A percentile compares a stretch with the other conserved stretches of the same genome.
phyloP scores from a whole-genome alignment of 208 protist species.

The Naegleria lovaniensis region DNA sequence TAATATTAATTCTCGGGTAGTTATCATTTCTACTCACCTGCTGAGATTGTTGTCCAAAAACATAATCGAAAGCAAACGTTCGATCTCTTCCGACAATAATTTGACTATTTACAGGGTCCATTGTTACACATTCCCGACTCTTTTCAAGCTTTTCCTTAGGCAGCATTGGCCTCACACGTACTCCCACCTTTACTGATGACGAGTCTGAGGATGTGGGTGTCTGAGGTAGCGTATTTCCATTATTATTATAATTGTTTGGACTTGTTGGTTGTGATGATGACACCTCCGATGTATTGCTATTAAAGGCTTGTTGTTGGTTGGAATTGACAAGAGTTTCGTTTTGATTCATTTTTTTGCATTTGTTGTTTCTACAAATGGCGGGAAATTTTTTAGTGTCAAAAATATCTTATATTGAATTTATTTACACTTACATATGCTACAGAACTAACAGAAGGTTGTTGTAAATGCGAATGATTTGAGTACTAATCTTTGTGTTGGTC shows the following conservation, averaged over 20 bases:
- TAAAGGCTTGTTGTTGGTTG: background rate
- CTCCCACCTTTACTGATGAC: constrained; percentile 52
- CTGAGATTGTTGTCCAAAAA: constrained; percentile 60
- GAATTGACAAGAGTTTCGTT: background rate
- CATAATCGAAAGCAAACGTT: constrained; percentile 77
- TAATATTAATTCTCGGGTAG: no score
- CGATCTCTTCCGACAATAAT: constrained; percentile 68
- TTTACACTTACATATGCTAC: no score
- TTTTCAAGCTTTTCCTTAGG: constrained; percentile 55
- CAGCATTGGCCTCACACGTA: constrained; percentile 75
- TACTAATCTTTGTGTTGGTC: background rate
- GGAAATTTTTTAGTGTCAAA: no score
- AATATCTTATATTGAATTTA: no score
- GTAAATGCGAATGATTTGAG: background rate
- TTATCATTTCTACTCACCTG: constrained; percentile 33
- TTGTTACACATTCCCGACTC: constrained; percentile 32
- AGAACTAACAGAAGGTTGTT: no score
- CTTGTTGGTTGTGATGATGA: background rate
- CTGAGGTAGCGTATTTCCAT: background rate
- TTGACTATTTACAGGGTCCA: constrained; percentile 51
- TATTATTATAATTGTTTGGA: background rate
- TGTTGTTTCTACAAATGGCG: background rate
- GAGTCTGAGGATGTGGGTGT: no score
- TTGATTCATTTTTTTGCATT: background rate
- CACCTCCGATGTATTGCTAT: background rate